Evolutionary conservation across 257 asterid genomes (phyloP).

Genomic region (Thymus quinquecostatus): DNA sequence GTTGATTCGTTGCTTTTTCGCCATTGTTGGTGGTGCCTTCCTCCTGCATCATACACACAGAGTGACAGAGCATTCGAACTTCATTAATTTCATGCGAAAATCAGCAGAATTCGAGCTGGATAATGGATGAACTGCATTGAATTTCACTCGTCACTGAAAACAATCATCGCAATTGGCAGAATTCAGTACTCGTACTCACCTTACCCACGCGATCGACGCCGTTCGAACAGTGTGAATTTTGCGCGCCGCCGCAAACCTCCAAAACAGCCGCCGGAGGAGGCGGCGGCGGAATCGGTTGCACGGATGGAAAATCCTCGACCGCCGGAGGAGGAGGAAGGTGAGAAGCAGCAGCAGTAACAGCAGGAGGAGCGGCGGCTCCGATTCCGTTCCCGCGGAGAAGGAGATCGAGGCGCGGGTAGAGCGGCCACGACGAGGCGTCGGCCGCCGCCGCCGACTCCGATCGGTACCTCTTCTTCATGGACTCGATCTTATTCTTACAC

Average conservation of each 20-base stretch:
- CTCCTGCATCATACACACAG: slow-evolving; percentile 20
- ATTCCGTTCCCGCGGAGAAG: slow-evolving; percentile 70
- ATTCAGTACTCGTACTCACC: slow-evolving; percentile 42
- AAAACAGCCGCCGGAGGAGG: slow-evolving; percentile 19
- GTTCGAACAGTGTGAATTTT: slow-evolving; percentile 50
- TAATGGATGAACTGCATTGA: neutral
- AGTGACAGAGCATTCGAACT: neutral
- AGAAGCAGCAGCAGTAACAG: slow-evolving; percentile 8
- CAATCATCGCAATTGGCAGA: neutral
- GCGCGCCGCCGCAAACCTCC: slow-evolving; percentile 39
- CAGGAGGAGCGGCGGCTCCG: neutral
- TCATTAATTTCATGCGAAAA: too few relatives aligned
- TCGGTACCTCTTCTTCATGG: slow-evolving; percentile 91
- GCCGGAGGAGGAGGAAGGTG: slow-evolving; percentile 23
- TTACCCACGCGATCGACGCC: slow-evolving; percentile 53
- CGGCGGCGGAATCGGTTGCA: slow-evolving; percentile 14
- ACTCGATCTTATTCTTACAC: slow-evolving; percentile 91
- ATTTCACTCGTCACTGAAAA: slow-evolving; percentile 11
- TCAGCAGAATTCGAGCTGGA: neutral
- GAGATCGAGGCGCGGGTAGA: slow-evolving; percentile 69
- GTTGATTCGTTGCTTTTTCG: slow-evolving; percentile 42
- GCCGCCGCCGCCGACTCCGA: slow-evolving; percentile 74
- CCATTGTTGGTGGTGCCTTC: slow-evolving; percentile 43
- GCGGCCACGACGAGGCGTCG: slow-evolving; percentile 78
- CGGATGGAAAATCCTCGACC: slow-evolving; percentile 10